phyloP scores from a whole-genome alignment of 2,329 filamentous ascomycete species.

The Metarhizium anisopliae region DNA sequence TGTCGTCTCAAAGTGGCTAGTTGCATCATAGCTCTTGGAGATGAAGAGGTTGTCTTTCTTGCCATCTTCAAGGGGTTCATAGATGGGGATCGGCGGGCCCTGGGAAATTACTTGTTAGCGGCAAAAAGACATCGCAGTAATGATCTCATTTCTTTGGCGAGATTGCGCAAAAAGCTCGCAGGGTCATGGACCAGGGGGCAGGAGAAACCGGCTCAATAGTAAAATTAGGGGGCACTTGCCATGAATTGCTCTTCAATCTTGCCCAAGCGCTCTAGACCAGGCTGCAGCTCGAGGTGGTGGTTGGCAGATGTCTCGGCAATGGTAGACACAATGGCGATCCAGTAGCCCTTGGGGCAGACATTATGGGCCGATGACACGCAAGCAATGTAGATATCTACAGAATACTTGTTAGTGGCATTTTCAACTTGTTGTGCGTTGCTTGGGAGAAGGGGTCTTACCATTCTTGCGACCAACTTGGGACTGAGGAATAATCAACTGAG shows the following conservation, averaged over 20 bases:
- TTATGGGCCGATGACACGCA: slow-evolving; percentile 94
- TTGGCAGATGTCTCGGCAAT: slow-evolving; percentile 88
- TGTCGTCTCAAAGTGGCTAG: slow-evolving; percentile 90
- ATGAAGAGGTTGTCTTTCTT: slow-evolving; percentile 88
- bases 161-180: not conserved
- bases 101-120: slow-evolving; percentile 16
- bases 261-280: slow-evolving; percentile 85
- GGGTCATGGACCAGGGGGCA: not conserved
- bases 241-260: slow-evolving; percentile 96
- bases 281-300: slow-evolving; percentile 90
- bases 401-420: not conserved
- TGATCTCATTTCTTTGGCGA: not conserved
- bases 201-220: not conserved
- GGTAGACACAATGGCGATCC: slow-evolving; percentile 95
- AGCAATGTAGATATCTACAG: slow-evolving; percentile 85
- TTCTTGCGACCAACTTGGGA: slow-evolving; percentile 95
- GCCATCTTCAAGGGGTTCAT: slow-evolving; percentile 80
- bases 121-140: not conserved
- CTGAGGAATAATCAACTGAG: slow-evolving; percentile 95
- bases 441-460: slow-evolving; percentile 44
- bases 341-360: slow-evolving; percentile 98
- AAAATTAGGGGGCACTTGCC: slow-evolving; percentile 35
- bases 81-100: slow-evolving; percentile 82
- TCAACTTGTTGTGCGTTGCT: not conserved
- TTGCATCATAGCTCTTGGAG: slow-evolving; percentile 97